These are phyloP conservation scores for Aureobasidium melanogenum DNA, from an alignment of 2,329 filamentous ascomycete genomes.

Conservation along the genomic window DNA sequence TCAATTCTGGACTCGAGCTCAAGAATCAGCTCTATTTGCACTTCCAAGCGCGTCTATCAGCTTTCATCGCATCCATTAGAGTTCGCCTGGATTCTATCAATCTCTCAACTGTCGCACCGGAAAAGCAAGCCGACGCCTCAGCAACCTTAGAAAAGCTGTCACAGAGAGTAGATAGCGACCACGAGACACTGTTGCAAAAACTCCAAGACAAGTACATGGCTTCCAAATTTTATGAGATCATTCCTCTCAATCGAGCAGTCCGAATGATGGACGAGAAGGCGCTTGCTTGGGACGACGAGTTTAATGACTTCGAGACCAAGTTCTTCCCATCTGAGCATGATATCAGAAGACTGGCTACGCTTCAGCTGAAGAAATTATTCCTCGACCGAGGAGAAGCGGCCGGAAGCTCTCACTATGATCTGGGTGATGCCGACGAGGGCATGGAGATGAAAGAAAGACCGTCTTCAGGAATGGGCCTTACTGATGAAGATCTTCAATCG, in stretches of 20 bases:
- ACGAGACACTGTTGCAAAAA: slow-evolving; percentile 61
- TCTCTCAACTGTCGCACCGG: slow-evolving; percentile 79
- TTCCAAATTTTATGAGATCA: slow-evolving; percentile 93
- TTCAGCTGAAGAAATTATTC: slow-evolving; percentile 93
- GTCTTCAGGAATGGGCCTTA: slow-evolving; percentile 26
- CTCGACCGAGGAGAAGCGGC: slow-evolving; percentile 75
- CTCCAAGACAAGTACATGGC: slow-evolving; percentile 86
- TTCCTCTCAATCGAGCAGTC: slow-evolving; percentile 82
- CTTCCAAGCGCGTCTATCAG: slow-evolving; percentile 71
- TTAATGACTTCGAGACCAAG: slow-evolving; percentile 82
- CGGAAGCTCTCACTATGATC: slow-evolving; percentile 24
- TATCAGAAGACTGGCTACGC: slow-evolving; percentile 79
- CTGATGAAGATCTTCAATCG: slow-evolving; percentile 38
- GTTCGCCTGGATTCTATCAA: slow-evolving; percentile 79
- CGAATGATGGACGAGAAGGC: slow-evolving; percentile 88
- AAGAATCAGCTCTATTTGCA: slow-evolving; percentile 86
- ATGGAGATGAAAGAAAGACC: slow-evolving; percentile 38
- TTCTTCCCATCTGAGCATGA: slow-evolving; percentile 95
- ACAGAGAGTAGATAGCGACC: slow-evolving; percentile 76
- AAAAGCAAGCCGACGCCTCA: slow-evolving; percentile 75
- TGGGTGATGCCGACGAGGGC: slow-evolving; percentile 52
- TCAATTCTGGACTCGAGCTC: slow-evolving; percentile 82
- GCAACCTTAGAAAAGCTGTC: slow-evolving; percentile 70
- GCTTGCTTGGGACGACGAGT: slow-evolving; percentile 84
- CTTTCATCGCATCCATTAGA: slow-evolving; percentile 82